Evolutionary conservation across 768 basidiomycete species (phyloP).

Genomic region (Lactifluus pinguis): DNA sequence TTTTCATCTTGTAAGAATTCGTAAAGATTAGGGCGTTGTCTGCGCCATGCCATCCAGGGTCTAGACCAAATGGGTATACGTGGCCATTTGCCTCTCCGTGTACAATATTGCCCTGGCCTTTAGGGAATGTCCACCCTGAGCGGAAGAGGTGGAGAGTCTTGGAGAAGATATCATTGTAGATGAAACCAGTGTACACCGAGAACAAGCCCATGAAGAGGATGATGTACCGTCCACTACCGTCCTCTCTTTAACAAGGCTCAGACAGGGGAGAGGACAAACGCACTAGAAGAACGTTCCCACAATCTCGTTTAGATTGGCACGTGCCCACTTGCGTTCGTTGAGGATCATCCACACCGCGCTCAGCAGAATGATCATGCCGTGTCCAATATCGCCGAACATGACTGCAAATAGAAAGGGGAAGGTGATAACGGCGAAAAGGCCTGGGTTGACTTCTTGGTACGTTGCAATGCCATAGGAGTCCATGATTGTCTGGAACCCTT

Average conservation of each 20-base stretch:
- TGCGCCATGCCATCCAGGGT: conserved; percentile 91
- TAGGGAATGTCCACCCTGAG: conserved; percentile 80
- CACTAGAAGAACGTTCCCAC: conserved; percentile 86
- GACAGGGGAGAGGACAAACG: conserved; percentile 28
- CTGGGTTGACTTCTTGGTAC: conserved; percentile 97
- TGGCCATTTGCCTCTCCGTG: conserved; percentile 49
- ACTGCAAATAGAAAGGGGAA: conserved; percentile 99
- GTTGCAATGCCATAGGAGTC: conserved; percentile 92
- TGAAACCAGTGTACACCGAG: conserved; percentile 91
- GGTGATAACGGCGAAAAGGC: conserved; percentile 82
- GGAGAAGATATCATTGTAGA: conserved; percentile 99
- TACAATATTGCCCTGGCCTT: conserved; percentile 32
- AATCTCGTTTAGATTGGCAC: conserved; percentile 75
- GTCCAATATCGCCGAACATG: conserved; percentile 99
- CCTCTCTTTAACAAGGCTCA: conserved; percentile 19
- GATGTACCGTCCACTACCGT: conserved; percentile 86
- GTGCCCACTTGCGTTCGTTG: conserved; percentile 72
- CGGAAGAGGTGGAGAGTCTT: conserved; percentile 80
- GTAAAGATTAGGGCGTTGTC: conserved; percentile 89
- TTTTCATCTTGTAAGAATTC: conserved; percentile 99
- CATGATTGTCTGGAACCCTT: conserved; percentile 96
- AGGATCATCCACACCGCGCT: conserved; percentile 80
- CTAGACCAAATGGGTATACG: conserved; percentile 89
- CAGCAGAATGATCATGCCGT: conserved; percentile 74
- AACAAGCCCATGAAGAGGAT: conserved; percentile 97